Conservation (phyloP, 2,329 filamentous ascomycete genomes). For the Colletotrichum musicola region DNA sequence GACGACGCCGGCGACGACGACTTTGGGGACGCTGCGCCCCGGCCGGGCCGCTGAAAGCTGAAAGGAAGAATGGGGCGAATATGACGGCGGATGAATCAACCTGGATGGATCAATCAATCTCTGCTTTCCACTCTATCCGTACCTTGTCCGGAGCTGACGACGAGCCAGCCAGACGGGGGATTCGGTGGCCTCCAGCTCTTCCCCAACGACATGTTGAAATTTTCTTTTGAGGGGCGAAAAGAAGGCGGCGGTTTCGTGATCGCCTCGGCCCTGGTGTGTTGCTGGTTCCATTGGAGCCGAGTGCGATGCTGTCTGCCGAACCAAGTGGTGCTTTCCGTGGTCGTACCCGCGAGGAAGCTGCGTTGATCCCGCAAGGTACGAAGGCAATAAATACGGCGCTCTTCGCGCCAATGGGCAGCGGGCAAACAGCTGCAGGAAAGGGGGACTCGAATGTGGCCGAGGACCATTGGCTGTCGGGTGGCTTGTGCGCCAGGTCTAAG, state of each 20-base stretch:
- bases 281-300: constrained; percentile 17
- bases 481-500: constrained; percentile 27
- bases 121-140: background rate
- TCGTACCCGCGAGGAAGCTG: constrained; percentile 21
- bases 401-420: constrained; percentile 14
- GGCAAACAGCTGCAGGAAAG: constrained; percentile 16
- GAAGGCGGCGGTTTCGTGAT: background rate
- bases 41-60: background rate
- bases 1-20: constrained; percentile 30
- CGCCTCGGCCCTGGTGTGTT: background rate
- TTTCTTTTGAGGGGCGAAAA: constrained; percentile 10
- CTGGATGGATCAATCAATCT: constrained; percentile 27
- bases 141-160: background rate
- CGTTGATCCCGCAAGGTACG: background rate
- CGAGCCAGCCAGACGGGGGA: constrained; percentile 5
- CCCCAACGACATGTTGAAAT: background rate
- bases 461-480: constrained; percentile 29
- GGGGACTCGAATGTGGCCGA: constrained; percentile 25
- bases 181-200: background rate
- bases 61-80: constrained; percentile 11
- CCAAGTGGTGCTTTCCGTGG: constrained; percentile 7
- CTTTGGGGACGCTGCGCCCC: constrained; percentile 22
- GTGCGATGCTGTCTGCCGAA: constrained; percentile 8
- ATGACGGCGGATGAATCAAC: constrained; percentile 26
- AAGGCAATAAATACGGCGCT: background rate